phyloP scores from a whole-genome alignment of 176 grass and related monocot genomes.

The Juncus effusus region DNA sequence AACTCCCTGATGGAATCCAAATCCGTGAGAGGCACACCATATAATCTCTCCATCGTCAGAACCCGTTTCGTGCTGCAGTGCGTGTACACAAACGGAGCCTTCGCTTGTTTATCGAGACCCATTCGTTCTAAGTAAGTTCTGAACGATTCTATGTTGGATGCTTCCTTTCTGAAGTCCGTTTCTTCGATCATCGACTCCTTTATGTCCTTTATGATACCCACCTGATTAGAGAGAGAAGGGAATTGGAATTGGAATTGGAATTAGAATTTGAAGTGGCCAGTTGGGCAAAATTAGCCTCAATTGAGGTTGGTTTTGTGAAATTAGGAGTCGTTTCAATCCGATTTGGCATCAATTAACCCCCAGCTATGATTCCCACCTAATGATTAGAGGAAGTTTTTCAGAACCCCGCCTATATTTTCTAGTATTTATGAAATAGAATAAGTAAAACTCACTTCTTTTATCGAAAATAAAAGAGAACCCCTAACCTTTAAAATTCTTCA shows the following conservation, averaged over 20 bases:
- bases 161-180: conserved; percentile 96
- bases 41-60: conserved; percentile 96
- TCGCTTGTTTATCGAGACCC: conserved; percentile 84
- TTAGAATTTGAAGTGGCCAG: not conserved
- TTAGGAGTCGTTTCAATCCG: no score
- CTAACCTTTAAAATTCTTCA: no score
- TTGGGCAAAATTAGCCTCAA: no score
- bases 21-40: conserved; percentile 94
- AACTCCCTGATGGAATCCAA: conserved; percentile 88
- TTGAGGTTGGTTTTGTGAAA: no score
- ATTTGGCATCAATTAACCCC: no score
- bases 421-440: no score
- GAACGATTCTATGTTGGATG: conserved; percentile 79
- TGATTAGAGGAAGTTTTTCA: no score
- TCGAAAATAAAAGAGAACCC: no score
- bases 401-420: no score
- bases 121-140: conserved; percentile 72
- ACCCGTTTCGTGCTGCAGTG: conserved; percentile 77
- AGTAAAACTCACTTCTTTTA: no score
- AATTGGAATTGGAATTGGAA: conserved; percentile 1
- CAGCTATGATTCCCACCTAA: no score
- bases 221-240: conserved; percentile 36
- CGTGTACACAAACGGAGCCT: conserved; percentile 75
- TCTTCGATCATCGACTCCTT: conserved; percentile 98
- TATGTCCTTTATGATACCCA: conserved; percentile 84